These are phyloP conservation scores for Candida nonsorbophila DNA, from an alignment of 805 yeast species.

Conservation along the genomic window DNA sequence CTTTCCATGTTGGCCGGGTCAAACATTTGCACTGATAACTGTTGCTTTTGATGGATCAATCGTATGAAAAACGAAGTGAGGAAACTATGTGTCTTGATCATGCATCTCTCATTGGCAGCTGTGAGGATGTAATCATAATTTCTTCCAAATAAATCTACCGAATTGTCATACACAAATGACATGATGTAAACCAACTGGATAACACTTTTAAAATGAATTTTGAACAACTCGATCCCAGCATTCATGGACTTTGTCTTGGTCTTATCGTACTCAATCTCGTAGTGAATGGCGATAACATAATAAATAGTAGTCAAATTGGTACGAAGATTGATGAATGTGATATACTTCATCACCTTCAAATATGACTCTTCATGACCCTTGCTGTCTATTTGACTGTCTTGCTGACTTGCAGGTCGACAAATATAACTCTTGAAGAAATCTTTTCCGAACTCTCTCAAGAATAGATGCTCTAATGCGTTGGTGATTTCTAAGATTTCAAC, in stretches of 20 bases:
- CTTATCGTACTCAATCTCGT: slow-evolving; percentile 26
- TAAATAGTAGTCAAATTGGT: slow-evolving; percentile 37
- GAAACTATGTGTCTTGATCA: slow-evolving; percentile 37
- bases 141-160: slow-evolving; percentile 36
- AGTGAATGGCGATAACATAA: slow-evolving; percentile 35
- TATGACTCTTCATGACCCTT: slow-evolving; percentile 21
- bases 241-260: slow-evolving; percentile 24
- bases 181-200: slow-evolving; percentile 38
- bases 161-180: slow-evolving; percentile 37
- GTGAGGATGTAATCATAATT: slow-evolving; percentile 34
- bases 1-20: slow-evolving; percentile 14
- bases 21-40: slow-evolving; percentile 16
- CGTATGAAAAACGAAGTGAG: slow-evolving; percentile 34
- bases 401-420: slow-evolving; percentile 24
- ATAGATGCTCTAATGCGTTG: slow-evolving; percentile 28
- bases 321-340: slow-evolving; percentile 30
- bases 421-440: slow-evolving; percentile 36
- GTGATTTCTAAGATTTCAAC: slow-evolving; percentile 31
- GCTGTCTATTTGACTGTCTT: slow-evolving; percentile 11
- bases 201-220: slow-evolving; percentile 35
- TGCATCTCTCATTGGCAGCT: slow-evolving; percentile 29
- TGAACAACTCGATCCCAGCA: slow-evolving; percentile 38
- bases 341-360: slow-evolving; percentile 30
- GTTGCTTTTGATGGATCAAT: slow-evolving; percentile 31
- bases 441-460: slow-evolving; percentile 32